These are phyloP conservation scores for Curvularia sp. DNA, from an alignment of 2,329 filamentous ascomycete genomes.

Conservation along the genomic window DNA sequence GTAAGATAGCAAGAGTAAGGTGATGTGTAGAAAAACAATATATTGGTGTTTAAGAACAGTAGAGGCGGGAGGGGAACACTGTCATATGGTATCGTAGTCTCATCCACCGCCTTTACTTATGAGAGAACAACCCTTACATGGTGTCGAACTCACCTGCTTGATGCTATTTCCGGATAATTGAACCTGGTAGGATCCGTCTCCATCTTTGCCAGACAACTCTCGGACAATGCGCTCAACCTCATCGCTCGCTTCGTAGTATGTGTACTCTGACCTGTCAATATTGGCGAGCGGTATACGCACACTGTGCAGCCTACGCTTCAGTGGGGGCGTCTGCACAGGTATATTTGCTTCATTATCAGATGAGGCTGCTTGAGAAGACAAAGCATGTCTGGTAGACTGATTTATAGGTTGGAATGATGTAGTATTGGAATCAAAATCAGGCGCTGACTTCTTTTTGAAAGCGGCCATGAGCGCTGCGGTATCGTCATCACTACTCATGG, in stretches of 20 bases:
- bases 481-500: conserved; percentile 41
- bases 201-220: conserved; percentile 41
- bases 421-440: conserved; percentile 3
- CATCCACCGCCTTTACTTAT: conserved; percentile 8
- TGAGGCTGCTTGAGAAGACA: conserved; percentile 24
- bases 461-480: conserved; percentile 37
- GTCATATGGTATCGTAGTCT: neutral
- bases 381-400: conserved; percentile 12
- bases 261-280: conserved; percentile 44
- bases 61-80: neutral
- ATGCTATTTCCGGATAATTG: conserved; percentile 51
- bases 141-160: conserved; percentile 51
- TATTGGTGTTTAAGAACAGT: neutral
- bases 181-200: conserved; percentile 52
- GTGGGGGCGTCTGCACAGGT: neutral
- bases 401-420: neutral
- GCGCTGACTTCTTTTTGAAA: conserved; percentile 28
- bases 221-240: conserved; percentile 52
- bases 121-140: neutral
- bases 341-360: neutral
- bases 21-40: neutral
- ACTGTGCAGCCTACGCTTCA: conserved; percentile 26
- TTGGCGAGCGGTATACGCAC: conserved; percentile 38
- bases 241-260: conserved; percentile 41
- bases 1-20: neutral